phyloP scores from a whole-genome alignment of 2,329 filamentous ascomycete species.

The Sarocladium kiliense region DNA sequence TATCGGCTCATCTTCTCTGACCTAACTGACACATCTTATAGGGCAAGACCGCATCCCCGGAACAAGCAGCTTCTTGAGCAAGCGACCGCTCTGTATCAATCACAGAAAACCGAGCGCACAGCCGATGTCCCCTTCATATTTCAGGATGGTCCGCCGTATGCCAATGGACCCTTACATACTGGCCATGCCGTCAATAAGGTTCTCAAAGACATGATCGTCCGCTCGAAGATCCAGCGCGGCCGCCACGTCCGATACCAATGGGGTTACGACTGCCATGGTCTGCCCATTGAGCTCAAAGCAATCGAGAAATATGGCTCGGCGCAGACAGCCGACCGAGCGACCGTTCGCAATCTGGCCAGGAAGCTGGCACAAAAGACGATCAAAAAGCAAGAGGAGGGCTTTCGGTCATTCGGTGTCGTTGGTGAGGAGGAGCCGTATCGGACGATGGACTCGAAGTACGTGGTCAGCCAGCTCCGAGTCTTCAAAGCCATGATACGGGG shows the following conservation, averaged over 20 bases:
- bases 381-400: conserved; percentile 66
- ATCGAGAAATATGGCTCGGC: conserved; percentile 43
- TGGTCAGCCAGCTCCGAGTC: conserved; percentile 67
- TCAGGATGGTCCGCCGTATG: conserved; percentile 95
- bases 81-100: conserved; percentile 58
- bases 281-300: conserved; percentile 96
- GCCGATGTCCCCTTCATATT: conserved; percentile 65
- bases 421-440: conserved; percentile 67
- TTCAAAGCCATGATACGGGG: conserved; percentile 71
- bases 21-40: conserved; percentile 20
- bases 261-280: conserved; percentile 96
- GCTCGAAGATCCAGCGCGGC: conserved; percentile 72
- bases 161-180: conserved; percentile 86
- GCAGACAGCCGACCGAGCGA: background rate
- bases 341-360: conserved; percentile 44
- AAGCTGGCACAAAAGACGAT: conserved; percentile 64
- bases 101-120: conserved; percentile 63
- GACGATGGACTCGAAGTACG: conserved; percentile 73
- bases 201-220: conserved; percentile 86
- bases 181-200: conserved; percentile 97
- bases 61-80: conserved; percentile 11
- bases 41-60: conserved; percentile 46
- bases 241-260: conserved; percentile 72
- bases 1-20: background rate
- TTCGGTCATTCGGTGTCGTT: conserved; percentile 72